phyloP scores from a whole-genome alignment of 495 filamentous ascomycete species.

The Penicillium psychrofluorescens region DNA sequence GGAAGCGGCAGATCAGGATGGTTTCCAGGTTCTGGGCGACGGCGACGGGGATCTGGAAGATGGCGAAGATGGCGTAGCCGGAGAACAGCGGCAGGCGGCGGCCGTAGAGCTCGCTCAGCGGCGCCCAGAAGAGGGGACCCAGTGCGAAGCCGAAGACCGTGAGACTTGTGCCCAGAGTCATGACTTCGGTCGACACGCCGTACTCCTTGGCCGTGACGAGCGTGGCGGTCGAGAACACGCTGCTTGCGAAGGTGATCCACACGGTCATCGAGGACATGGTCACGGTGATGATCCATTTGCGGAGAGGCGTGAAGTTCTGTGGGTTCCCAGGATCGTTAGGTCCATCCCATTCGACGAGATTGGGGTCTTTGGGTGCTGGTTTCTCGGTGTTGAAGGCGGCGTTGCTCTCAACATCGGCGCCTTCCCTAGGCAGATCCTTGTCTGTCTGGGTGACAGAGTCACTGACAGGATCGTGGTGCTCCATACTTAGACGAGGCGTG shows the following conservation, averaged over 20 bases:
- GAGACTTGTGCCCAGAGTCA: slow-evolving; percentile 48
- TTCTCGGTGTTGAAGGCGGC: slow-evolving; percentile 5
- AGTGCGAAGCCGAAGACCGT: slow-evolving; percentile 49
- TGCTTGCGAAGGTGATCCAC: slow-evolving; percentile 52
- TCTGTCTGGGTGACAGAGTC: neutral
- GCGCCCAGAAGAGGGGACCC: slow-evolving; percentile 50
- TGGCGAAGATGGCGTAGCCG: slow-evolving; percentile 49
- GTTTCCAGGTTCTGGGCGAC: slow-evolving; percentile 51
- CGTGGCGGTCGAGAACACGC: slow-evolving; percentile 52
- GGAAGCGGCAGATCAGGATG: slow-evolving; percentile 54
- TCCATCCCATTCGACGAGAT: slow-evolving; percentile 37
- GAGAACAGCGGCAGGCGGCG: slow-evolving; percentile 48
- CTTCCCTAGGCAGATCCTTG: slow-evolving; percentile 7
- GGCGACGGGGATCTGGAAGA: slow-evolving; percentile 56
- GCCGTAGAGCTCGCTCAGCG: slow-evolving; percentile 51
- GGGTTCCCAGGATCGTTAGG: slow-evolving; percentile 63
- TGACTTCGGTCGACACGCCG: slow-evolving; percentile 46
- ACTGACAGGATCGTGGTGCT: slow-evolving; percentile 2
- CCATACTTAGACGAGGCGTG: slow-evolving; percentile 18
- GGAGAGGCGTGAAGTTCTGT: slow-evolving; percentile 52
- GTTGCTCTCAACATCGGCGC: slow-evolving; percentile 15
- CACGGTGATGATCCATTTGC: slow-evolving; percentile 68
- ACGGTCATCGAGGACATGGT: slow-evolving; percentile 51
- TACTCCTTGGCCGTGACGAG: slow-evolving; percentile 41
- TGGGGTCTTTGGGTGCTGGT: slow-evolving; percentile 25